Percentiles rank a stretch among this genome's conserved stretches.
These are phyloP conservation scores for Malus fusca DNA, from an alignment of 306 rosid species.

Conservation along the genomic window DNA sequence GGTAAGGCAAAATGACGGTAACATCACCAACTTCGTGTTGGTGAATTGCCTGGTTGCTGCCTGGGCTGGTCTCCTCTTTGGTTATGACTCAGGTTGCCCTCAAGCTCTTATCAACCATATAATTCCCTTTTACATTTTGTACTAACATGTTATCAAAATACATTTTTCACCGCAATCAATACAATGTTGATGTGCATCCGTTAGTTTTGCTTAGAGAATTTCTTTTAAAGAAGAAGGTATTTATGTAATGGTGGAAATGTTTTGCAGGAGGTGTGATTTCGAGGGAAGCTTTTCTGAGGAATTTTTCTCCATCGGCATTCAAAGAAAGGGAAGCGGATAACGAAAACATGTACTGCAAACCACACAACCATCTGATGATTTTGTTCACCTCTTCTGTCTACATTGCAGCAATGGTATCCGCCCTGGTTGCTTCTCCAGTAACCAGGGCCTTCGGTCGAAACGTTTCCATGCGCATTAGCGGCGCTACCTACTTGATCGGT, in stretches of 20 bases:
- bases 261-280: conserved; percentile 39
- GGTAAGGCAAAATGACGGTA: conserved; percentile 15
- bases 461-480: conserved; percentile 27
- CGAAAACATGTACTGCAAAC: conserved; percentile 21
- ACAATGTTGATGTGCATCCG: too few species aligned
- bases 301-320: conserved; percentile 22
- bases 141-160: too few species aligned
- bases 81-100: conserved; percentile 37
- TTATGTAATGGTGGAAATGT: background rate
- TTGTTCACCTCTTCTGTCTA: conserved; percentile 39
- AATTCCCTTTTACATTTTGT: background rate
- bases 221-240: too few species aligned
- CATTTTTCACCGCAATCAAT: too few species aligned
- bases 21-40: conserved; percentile 16
- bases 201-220: too few species aligned
- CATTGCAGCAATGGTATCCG: conserved; percentile 32
- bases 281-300: conserved; percentile 21
- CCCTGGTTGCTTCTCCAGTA: conserved; percentile 31
- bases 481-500: conserved; percentile 22
- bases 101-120: background rate
- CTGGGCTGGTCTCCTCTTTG: conserved; percentile 47
- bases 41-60: conserved; percentile 37
- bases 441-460: conserved; percentile 33
- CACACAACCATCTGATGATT: conserved; percentile 15
- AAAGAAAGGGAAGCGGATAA: background rate